These are phyloP conservation scores for Rhytidhysteron rufulum DNA, from an alignment of 2,329 filamentous ascomycete genomes.

Conservation along the genomic window DNA sequence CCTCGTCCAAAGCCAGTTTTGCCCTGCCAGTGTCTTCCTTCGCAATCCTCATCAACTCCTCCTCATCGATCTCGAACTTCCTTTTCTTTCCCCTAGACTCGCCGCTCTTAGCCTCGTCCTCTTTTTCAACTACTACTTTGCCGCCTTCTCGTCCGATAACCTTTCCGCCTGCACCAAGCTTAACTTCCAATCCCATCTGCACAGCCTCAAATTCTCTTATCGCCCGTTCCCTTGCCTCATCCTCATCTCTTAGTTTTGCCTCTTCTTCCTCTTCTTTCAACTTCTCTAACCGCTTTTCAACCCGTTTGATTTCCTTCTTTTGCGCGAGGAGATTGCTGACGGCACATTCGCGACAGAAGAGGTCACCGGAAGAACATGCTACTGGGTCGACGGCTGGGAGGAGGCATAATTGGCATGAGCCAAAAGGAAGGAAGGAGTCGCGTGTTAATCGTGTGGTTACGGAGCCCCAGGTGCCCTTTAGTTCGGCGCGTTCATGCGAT, in stretches of 20 bases:
- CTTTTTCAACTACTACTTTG: slow-evolving; percentile 42
- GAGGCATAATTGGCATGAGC: slow-evolving; percentile 83
- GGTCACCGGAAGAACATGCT: slow-evolving; percentile 71
- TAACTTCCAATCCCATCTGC: slow-evolving; percentile 60
- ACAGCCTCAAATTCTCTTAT: slow-evolving; percentile 80
- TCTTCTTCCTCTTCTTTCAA: slow-evolving; percentile 61
- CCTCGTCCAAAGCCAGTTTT: slow-evolving; percentile 66
- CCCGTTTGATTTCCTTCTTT: slow-evolving; percentile 82
- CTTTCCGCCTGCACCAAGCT: slow-evolving; percentile 30
- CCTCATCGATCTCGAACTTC: slow-evolving; percentile 76
- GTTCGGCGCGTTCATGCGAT: slow-evolving; percentile 78
- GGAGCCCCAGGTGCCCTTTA: slow-evolving; percentile 77
- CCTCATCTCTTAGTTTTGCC: slow-evolving; percentile 57
- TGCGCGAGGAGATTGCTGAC: slow-evolving; percentile 87
- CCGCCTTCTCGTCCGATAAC: slow-evolving; percentile 41
- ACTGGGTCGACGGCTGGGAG: slow-evolving; percentile 77
- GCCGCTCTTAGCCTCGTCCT: slow-evolving; percentile 28
- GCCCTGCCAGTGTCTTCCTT: slow-evolving; percentile 66
- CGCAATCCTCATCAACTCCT: slow-evolving; percentile 68
- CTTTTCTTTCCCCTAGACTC: slow-evolving; percentile 56
- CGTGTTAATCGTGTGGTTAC: slow-evolving; percentile 79
- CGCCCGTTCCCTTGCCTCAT: slow-evolving; percentile 66
- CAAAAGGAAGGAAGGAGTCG: slow-evolving; percentile 90
- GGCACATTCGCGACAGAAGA: slow-evolving; percentile 95
- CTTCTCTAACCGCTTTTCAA: slow-evolving; percentile 63